Conservation (phyloP, 1,139 yeast species). For the Magnusiomyces tetraspermus region DNA sequence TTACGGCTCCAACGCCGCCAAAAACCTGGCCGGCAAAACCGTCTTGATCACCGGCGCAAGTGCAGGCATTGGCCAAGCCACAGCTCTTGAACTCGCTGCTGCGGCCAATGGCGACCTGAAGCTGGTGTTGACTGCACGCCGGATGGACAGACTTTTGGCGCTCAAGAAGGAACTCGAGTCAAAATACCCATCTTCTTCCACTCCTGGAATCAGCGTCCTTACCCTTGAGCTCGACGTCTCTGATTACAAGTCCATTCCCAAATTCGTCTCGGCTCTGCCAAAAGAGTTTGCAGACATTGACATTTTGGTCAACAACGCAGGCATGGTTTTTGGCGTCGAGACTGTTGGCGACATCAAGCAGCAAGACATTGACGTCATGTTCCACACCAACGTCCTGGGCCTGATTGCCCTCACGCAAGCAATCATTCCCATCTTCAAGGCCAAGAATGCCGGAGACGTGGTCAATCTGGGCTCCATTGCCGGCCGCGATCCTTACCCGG, state of each 20-base stretch:
- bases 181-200: constrained; percentile 33
- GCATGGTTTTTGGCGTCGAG: constrained; percentile 65
- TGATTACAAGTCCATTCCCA: constrained; percentile 36
- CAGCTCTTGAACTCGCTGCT: constrained; percentile 61
- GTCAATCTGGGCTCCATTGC: constrained; percentile 83
- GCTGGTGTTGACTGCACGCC: constrained; percentile 60
- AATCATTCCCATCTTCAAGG: constrained; percentile 40
- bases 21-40: constrained; percentile 51
- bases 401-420: constrained; percentile 62
- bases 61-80: constrained; percentile 70
- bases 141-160: constrained; percentile 40
- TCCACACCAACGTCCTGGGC: constrained; percentile 66
- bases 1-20: constrained; percentile 48
- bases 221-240: constrained; percentile 54
- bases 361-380: constrained; percentile 53
- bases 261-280: constrained; percentile 42
- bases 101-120: constrained; percentile 60
- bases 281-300: constrained; percentile 32
- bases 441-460: constrained; percentile 59
- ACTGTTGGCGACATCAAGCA: constrained; percentile 49
- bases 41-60: constrained; percentile 68
- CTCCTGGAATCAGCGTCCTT: constrained; percentile 37
- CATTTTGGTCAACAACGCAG: constrained; percentile 72
- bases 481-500: constrained; percentile 79
- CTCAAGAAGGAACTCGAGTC: constrained; percentile 39